These are phyloP conservation scores for Toxicodendron radicans DNA, from an alignment of 345 rosid species.

Conservation along the genomic window DNA sequence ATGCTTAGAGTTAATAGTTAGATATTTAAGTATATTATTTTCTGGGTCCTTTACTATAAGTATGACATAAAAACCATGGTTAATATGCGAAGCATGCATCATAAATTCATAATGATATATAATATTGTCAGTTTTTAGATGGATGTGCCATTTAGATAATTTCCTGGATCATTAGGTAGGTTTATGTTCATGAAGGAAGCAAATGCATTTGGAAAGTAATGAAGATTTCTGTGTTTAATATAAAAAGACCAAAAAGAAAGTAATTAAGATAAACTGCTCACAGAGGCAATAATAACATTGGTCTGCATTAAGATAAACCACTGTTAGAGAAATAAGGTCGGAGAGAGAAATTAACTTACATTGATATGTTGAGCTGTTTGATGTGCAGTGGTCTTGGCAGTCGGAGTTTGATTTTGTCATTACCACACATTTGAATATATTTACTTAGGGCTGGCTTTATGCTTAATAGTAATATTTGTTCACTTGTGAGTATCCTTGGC, in stretches of 20 bases:
- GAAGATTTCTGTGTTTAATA: neutral
- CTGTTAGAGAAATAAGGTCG: slow-evolving; percentile 2
- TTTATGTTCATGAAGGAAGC: neutral
- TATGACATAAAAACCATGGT: neutral
- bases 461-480: neutral
- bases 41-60: neutral
- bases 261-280: neutral
- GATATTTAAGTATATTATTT: neutral
- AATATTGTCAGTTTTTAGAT: neutral
- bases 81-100: neutral
- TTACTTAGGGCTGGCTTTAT: neutral
- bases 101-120: neutral
- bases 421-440: neutral
- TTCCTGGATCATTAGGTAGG: no score
- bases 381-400: neutral
- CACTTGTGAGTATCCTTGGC: neutral
- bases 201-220: neutral
- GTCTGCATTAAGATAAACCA: neutral
- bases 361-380: neutral
- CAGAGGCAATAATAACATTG: neutral
- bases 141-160: neutral
- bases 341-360: neutral
- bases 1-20: slow-evolving; percentile 1
- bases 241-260: no score
- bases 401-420: neutral